Evolutionary conservation across 805 yeast species (phyloP).

Genomic region (Lipomyces japonicus): DNA sequence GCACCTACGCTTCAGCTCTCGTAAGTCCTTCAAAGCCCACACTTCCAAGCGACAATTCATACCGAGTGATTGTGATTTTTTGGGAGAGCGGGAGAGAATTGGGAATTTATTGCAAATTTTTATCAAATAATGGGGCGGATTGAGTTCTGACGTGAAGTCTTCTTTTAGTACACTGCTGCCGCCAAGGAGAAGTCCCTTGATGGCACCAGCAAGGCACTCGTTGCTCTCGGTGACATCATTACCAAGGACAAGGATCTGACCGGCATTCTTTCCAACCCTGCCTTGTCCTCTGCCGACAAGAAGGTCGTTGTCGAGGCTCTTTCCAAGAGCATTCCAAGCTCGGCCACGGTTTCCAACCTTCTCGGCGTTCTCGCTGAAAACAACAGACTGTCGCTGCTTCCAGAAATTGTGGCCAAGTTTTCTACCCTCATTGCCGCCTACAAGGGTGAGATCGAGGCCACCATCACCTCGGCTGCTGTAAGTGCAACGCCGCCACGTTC

Average conservation of each 20-base stretch:
- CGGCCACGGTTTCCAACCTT: constrained; percentile 72
- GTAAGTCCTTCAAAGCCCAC: constrained; percentile 21
- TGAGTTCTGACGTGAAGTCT: not conserved
- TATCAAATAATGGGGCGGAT: not conserved
- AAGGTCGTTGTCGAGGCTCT: constrained; percentile 61
- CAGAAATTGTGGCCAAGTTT: constrained; percentile 65
- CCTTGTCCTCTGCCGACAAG: constrained; percentile 74
- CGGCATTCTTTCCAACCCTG: constrained; percentile 71
- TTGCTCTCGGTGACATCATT: constrained; percentile 53
- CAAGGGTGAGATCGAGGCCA: constrained; percentile 89
- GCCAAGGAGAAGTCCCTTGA: constrained; percentile 75
- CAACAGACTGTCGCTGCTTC: constrained; percentile 79
- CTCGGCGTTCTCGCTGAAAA: constrained; percentile 84
- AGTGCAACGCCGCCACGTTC: too few species aligned
- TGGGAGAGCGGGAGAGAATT: not conserved
- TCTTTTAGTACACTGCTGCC: constrained; percentile 69
- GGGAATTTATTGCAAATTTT: not conserved
- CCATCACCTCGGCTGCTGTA: constrained; percentile 73
- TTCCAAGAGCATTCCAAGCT: constrained; percentile 48
- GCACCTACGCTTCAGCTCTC: constrained; percentile 94
- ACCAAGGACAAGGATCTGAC: constrained; percentile 60
- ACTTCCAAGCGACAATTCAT: too few species aligned
- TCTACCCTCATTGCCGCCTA: constrained; percentile 77
- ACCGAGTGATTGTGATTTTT: not conserved
- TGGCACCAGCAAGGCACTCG: constrained; percentile 62